Percentiles rank a stretch among this genome's conserved stretches.
phyloP scores from a whole-genome alignment of 108 stramenopile genomes.

The Nitzschia putrida region DNA sequence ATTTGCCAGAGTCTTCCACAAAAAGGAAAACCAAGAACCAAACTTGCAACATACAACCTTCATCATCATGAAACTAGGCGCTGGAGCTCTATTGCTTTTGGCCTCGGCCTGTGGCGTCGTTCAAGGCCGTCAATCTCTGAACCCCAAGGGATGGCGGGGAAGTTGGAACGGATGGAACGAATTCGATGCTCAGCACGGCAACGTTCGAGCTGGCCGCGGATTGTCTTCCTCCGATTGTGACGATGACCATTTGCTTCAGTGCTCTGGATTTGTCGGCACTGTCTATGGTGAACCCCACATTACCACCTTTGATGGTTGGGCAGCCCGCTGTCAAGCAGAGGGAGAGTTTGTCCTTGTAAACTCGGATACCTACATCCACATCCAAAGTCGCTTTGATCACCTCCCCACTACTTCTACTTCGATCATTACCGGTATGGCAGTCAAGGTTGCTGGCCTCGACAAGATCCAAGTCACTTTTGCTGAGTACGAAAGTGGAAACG shows the following conservation, averaged over 20 bases:
- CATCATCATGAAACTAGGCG: no score
- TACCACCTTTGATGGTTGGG: background rate
- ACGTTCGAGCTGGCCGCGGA: no score
- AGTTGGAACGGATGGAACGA: no score
- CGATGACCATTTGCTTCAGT: background rate
- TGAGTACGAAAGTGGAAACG: background rate
- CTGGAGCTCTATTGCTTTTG: no score
- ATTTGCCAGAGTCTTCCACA: no score
- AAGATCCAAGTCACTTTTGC: conserved; percentile 4
- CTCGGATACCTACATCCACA: background rate
- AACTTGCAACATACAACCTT: no score
- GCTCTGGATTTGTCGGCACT: background rate
- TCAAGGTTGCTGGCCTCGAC: background rate
- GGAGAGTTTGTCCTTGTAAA: conserved; percentile 1
- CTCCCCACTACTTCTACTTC: background rate
- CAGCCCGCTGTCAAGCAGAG: background rate
- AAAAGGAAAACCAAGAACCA: no score
- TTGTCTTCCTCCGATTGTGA: no score
- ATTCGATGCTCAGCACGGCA: no score
- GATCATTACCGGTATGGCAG: background rate
- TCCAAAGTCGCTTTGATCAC: background rate
- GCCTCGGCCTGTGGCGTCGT: no score
- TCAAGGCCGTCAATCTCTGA: no score
- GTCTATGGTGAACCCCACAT: background rate
- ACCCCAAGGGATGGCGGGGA: no score